Percentiles rank a stretch among this genome's conserved stretches.
Evolutionary conservation across 495 filamentous ascomycete genomes (phyloP).

Genomic region (Penicillium steckii): DNA sequence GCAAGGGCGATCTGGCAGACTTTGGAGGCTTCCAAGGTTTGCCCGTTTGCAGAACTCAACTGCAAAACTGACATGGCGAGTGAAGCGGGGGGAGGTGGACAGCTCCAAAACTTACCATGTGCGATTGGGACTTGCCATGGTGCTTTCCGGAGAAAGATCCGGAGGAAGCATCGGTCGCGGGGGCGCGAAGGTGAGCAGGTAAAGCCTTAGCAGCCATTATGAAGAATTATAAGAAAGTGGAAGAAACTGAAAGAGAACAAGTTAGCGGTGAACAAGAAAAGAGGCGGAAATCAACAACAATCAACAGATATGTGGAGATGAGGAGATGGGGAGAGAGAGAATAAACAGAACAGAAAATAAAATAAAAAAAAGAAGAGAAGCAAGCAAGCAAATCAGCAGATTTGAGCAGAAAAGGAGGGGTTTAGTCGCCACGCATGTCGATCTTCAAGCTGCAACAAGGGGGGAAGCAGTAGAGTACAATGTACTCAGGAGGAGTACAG

Average conservation of each 20-base stretch:
- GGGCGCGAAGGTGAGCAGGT: conserved; percentile 76
- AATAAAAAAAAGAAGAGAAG: not conserved
- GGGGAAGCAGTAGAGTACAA: conserved; percentile 5
- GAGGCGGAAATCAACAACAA: not conserved
- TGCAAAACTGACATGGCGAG: too few relatives aligned
- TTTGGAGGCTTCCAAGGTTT: too few relatives aligned
- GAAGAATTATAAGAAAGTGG: conserved; percentile 5
- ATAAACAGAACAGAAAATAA: not conserved
- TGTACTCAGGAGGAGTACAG: not conserved
- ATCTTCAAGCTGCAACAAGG: not conserved
- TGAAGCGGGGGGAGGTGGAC: too few relatives aligned
- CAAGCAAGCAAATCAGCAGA: not conserved
- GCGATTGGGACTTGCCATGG: conserved; percentile 92
- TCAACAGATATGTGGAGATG: too few relatives aligned
- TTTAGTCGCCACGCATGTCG: not conserved
- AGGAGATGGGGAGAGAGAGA: conserved; percentile 1
- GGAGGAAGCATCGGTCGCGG: conserved; percentile 45
- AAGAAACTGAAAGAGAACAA: conserved; percentile 2
- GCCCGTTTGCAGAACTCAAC: too few relatives aligned
- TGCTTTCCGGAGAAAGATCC: conserved; percentile 65
- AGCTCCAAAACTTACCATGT: conserved; percentile 98
- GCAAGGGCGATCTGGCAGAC: too few relatives aligned
- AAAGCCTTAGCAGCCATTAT: conserved; percentile 74
- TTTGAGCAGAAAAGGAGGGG: not conserved
- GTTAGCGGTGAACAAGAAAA: not conserved